Evolutionary conservation across 768 basidiomycete genomes (phyloP), one percentile per base, ranked within the genome.

Genomic region (Tricholoma sp.): DNA sequence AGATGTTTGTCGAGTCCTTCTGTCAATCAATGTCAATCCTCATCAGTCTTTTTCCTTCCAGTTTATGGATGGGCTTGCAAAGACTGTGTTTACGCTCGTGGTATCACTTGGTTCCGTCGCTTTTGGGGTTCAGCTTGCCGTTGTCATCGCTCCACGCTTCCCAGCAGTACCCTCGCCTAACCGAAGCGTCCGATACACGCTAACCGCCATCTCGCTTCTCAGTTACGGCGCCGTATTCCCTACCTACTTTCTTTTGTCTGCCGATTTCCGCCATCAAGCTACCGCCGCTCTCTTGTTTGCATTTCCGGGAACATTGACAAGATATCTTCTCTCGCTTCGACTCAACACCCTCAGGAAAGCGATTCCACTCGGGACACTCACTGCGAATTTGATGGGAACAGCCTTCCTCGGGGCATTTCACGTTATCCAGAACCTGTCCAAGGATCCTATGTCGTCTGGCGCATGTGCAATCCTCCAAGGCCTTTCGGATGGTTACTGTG

Each of bases 401-500:
- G 85, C 85, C n/a, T 70, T 98, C 57, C 77, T 97, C 21, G 88
- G 86, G 18, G 74, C 79, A 21, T 84, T 89, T 63, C 85, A 83
- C 63, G 83, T 89, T 52, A 69, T 93, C 43, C 89, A 93, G 68
- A 81, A 10, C 59, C 68, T 32, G 59, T 71, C 32, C 74, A 79
- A 10, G 68, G 75, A 7, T 81, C 86, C 63, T n/a, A 57, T 66
- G 18, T 61, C 63, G 1, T 67, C 71, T 19, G 72, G 78, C 57
- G 77, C 81, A 32, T 97, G 95, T 66, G 77, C 81, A 22, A 75
- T 92, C 18, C 70, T 98, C 41, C 87, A 91, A 66, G 95, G 93
- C 1, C 72, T 98, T 35, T 76, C 78, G 21, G 93, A 98, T 67
- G 97, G 97, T 6, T 98, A 93, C 67, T 98, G 95, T 67, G 97